Base-by-base conservation (phyloP, 495 filamentous ascomycete species). In the Wilcoxina mikolae region DNA sequence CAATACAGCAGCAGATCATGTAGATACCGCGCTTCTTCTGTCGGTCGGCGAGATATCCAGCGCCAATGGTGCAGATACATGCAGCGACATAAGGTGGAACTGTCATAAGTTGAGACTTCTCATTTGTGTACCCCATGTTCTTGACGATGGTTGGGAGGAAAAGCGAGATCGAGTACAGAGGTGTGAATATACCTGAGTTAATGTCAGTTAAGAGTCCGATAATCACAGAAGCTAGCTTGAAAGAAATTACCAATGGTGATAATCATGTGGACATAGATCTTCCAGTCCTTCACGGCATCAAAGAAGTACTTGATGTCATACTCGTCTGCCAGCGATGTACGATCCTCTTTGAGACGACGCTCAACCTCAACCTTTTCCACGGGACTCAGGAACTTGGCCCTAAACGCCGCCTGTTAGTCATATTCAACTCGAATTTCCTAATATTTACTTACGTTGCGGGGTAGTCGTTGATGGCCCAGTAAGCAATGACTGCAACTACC, bases 231-330 rank as follows among this genome's bases (percentile, higher is more conserved):
- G n/a, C n/a, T n/a, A 25, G 48, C 46, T 4, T 53, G n/a, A 50
- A 44, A 58, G 23, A 12, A 46, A 11, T 45, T 46, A 46, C 49
- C 68, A 58, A 77, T 70, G 63, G 73, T 69, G 68, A 74, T 68
- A 45, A 70, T 12, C 63, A 71, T 62, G 53, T 68, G 61, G 15
- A 70, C 67, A 54, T 74, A 82, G 29, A 83, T 77, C 67, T 82
- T 82, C 78, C 78, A 82, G 63, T 85, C 81, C 45, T 68, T 60
- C 3, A 80, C 54, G 42, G 80, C 78, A 2, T 76, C 74, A 72
- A 76, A 83, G 56, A 88, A 73, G 61, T 84, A 86, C 15, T 73
- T 69, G 68, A 79, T 74, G 62, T 81, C 71, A 66, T 84, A 85
- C 51, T 82, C 70, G 62, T 87, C 81, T 56, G 83, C 77, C 58